These are phyloP conservation scores for Echium plantagineum DNA, from an alignment of 257 asterid genomes.

Conservation along the genomic window DNA sequence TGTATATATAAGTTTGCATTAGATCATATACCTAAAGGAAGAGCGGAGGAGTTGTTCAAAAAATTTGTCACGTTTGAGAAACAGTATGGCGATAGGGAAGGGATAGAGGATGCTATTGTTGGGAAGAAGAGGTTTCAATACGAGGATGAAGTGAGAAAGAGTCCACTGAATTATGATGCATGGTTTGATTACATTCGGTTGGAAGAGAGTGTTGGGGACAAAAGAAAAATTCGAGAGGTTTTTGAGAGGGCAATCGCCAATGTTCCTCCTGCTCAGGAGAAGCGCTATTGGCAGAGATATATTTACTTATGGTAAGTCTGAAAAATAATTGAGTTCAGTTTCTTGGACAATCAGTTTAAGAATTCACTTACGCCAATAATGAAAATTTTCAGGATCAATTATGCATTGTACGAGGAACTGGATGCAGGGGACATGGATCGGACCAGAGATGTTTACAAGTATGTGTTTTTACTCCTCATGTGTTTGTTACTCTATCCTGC, in stretches of 20 bases:
- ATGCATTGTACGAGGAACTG: slow-evolving; percentile 53
- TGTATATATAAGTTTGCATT: slow-evolving; percentile 56
- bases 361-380: slow-evolving; percentile 4
- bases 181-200: slow-evolving; percentile 61
- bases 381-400: slow-evolving; percentile 41
- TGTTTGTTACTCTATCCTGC: background rate
- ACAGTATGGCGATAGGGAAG: slow-evolving; percentile 67
- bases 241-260: slow-evolving; percentile 61
- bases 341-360: background rate
- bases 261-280: slow-evolving; percentile 49
- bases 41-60: slow-evolving; percentile 57
- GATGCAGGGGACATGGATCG: slow-evolving; percentile 46
- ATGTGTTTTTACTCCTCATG: slow-evolving; percentile 11
- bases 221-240: slow-evolving; percentile 41
- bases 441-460: slow-evolving; percentile 47
- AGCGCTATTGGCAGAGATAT: slow-evolving; percentile 56
- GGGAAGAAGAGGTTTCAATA: slow-evolving; percentile 66
- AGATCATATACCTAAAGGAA: slow-evolving; percentile 60
- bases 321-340: background rate
- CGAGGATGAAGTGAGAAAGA: slow-evolving; percentile 53
- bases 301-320: slow-evolving; percentile 51
- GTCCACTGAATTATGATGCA: slow-evolving; percentile 47
- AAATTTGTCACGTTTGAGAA: slow-evolving; percentile 68
- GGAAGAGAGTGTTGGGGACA: slow-evolving; percentile 50
- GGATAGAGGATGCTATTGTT: slow-evolving; percentile 70